Base-by-base conservation (phyloP, 2,329 filamentous ascomycete genomes). In the Clarireedia paspali region DNA sequence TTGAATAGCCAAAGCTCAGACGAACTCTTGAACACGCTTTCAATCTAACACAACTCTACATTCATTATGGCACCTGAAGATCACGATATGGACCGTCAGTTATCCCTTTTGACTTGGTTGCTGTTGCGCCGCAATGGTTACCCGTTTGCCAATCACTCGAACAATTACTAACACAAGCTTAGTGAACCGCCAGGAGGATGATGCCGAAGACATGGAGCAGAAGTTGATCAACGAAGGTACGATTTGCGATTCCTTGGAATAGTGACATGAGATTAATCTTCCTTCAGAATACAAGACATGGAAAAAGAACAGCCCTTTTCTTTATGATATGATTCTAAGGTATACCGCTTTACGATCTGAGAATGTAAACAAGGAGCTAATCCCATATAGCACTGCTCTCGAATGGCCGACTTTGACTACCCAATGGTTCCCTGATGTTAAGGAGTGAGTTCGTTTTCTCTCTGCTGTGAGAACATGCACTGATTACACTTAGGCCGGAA, bases 261-360 rank as follows among this genome's bases (percentile, higher is more conserved):
- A n/a, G 23, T 24, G 4, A 44, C 23, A 23, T 58, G 17, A 53
- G 5, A 36, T 14, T 48, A 46, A 14, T 51, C 44, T 42, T 66
- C 17, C 44, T 20, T 20, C 24, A 91, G 94, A 99, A 72, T 99
- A 99, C 82, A 99, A 99, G 73, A 96, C 92, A 63, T 99, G 94
- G 94, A 99, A 99, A 80, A 99, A 99, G 79, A 99, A 99, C 74
- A 90, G 89, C 62, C 91, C 94, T 3, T 97, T 97, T 70, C 87
- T 99, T 66, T 99, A 99, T 72, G 94, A 99, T 71, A 89, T 96
- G 84, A 94, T 99, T 63, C 80, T 97, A 61, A 91, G 85, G 84
- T 85, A 72, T 63, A 62, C 10, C 23, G 27, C n/a, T 17, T 54
- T 55, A 17, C 46, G 12, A 36, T 34, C 30, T 3, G 9, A 34